Evolutionary conservation across 2,329 filamentous ascomycete species (phyloP), one percentile per base, ranked within the genome.

Genomic region (Cadophora sp.): DNA sequence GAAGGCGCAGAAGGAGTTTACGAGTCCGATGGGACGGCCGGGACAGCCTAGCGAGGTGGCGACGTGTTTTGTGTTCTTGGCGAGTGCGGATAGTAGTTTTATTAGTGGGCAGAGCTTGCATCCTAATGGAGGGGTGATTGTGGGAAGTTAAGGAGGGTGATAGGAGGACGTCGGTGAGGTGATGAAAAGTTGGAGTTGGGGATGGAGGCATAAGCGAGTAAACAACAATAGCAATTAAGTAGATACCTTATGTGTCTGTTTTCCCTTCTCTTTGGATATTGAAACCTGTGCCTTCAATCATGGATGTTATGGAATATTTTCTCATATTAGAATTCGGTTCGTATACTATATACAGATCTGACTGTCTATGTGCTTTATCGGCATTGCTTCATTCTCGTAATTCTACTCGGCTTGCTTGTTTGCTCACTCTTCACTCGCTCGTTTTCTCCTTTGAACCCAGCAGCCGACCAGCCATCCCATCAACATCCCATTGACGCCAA

Each of bases 21-120:
- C 84, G 1, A 85, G 86, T 26, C 92, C 92, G 0, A 93, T 96
- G 83, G 92, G 92, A 4, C 83, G 93, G 24, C 91, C 92, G 0
- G 90, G 88, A 2, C 92, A 96, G 79, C 93, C 92, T 1, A 92
- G 88, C 66, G 93, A 97, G 83, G 91, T 96, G 70, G 92, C 92
- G 0, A 91, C 91, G 0, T 93, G 90, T 75, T 91, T 94, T 67
- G 92, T 96, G 4, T 96, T 96, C 79, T 81, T 97, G 72, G 92
- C 92, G 0, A 90, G 88, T 62, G 82, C 85, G 68, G 92, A 96
- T 77, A 92, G 90, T 76, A 89, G 87, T 59, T 89, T 88, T 69
- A 88, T 96, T 56, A 90, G 87, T 64, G 92, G 93, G 1, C 92
- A 95, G 82, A 84, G 82, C n/a, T 80, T 91, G 62, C 88, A 91